phyloP scores from a whole-genome alignment of 192 early-diverging fungal species.

The Coemansia sp. region DNA sequence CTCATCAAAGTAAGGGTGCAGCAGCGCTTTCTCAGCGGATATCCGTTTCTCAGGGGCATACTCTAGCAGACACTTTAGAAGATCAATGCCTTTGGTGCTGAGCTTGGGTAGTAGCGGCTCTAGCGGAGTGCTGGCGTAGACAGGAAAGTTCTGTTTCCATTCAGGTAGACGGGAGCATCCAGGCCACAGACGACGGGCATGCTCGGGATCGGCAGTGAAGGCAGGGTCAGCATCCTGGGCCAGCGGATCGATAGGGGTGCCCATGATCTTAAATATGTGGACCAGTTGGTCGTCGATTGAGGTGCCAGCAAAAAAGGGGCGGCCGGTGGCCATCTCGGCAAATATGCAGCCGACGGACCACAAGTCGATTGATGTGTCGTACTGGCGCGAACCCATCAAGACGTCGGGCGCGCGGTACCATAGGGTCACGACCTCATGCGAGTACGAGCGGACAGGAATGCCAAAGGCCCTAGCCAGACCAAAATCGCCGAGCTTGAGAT shows the following conservation, averaged over 20 bases:
- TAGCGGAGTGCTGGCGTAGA: slow-evolving; percentile 68
- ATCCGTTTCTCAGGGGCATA: slow-evolving; percentile 80
- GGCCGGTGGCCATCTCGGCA: slow-evolving; percentile 86
- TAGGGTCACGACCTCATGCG: slow-evolving; percentile 83
- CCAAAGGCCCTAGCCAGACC: slow-evolving; percentile 96
- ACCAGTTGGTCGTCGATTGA: slow-evolving; percentile 85
- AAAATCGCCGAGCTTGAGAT: slow-evolving; percentile 89
- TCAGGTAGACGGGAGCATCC: slow-evolving; percentile 83
- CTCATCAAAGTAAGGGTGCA: slow-evolving; percentile 54
- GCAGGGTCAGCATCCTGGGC: slow-evolving; percentile 2
- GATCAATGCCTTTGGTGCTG: slow-evolving; percentile 78
- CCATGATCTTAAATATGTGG: slow-evolving; percentile 88
- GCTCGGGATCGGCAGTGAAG: slow-evolving; percentile 14
- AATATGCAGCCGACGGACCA: slow-evolving; percentile 90
- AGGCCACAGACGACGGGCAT: slow-evolving; percentile 66
- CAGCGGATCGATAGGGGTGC: slow-evolving; percentile 74
- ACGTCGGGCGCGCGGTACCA: slow-evolving; percentile 91
- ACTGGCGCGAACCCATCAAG: slow-evolving; percentile 83
- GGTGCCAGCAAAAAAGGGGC: slow-evolving; percentile 88
- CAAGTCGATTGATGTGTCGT: slow-evolving; percentile 83
- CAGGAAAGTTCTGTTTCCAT: slow-evolving; percentile 77
- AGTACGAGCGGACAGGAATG: slow-evolving; percentile 86
- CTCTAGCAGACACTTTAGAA: slow-evolving; percentile 72
- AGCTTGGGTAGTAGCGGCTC: slow-evolving; percentile 81
- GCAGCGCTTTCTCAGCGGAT: slow-evolving; percentile 72